phyloP scores from a whole-genome alignment of 139 green algal genomes.

The Tetradesmus lagerheimii region DNA sequence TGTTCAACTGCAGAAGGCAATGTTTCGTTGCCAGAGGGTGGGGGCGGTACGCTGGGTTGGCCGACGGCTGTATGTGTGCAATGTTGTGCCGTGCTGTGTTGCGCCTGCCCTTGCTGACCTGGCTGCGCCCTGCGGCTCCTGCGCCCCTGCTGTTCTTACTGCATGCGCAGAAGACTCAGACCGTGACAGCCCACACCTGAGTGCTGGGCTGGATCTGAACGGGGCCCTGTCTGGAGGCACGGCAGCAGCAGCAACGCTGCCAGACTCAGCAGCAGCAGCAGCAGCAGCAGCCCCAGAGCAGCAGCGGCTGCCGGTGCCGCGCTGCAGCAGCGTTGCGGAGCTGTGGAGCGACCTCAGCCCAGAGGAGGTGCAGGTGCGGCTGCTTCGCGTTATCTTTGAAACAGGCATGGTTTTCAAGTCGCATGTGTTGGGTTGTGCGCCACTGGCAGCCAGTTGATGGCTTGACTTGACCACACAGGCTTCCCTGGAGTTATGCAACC shows the following conservation, averaged over 20 bases:
- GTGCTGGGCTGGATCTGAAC: not conserved
- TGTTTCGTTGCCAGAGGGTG: no score
- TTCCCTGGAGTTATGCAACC: no score
- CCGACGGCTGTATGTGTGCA: not conserved
- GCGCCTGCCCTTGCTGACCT: no score
- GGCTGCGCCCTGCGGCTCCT: no score
- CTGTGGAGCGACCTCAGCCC: constrained; percentile 17
- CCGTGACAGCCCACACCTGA: not conserved
- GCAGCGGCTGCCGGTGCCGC: not conserved
- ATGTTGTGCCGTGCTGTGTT: not conserved
- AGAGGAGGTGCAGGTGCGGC: constrained; percentile 36
- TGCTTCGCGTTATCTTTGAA: not conserved
- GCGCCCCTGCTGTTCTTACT: not conserved
- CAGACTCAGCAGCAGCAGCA: not conserved
- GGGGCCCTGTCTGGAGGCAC: not conserved
- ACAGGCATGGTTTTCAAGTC: no score
- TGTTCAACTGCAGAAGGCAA: no score
- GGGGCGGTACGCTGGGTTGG: not conserved
- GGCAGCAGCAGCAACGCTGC: not conserved
- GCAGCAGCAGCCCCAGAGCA: not conserved
- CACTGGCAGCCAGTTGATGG: no score
- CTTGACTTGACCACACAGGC: no score
- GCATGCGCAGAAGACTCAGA: constrained; percentile 26
- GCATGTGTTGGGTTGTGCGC: no score
- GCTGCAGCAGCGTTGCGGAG: not conserved